Conservation (phyloP, 2,329 filamentous ascomycete species). For the Zymoseptoria crescenta region DNA sequence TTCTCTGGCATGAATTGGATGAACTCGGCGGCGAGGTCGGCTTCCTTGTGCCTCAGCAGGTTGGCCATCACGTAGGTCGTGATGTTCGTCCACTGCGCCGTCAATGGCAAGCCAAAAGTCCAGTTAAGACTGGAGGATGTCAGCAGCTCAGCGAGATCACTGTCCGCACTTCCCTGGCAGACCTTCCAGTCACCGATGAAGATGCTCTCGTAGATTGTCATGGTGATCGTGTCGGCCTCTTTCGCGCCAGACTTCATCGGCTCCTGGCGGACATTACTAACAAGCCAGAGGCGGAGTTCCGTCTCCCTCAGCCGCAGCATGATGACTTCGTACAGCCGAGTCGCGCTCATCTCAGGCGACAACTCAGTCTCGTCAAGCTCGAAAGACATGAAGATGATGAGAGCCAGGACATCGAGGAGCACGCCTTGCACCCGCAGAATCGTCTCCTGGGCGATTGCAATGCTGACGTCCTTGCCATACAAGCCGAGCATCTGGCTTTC, state of each 20-base stretch:
- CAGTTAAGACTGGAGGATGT: conserved; percentile 43
- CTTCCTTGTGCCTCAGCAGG: conserved; percentile 37
- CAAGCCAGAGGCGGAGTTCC: conserved; percentile 65
- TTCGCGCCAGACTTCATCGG: conserved; percentile 18
- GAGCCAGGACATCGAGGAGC: conserved; percentile 71
- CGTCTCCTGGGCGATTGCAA: conserved; percentile 72
- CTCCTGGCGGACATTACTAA: conserved; percentile 39
- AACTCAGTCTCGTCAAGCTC: conserved; percentile 69
- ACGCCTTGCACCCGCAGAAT: conserved; percentile 64
- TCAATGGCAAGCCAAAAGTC: conserved; percentile 34
- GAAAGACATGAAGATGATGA: conserved; percentile 79
- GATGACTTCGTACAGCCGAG: conserved; percentile 59
- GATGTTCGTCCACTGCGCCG: conserved; percentile 33
- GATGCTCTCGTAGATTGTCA: conserved; percentile 33
- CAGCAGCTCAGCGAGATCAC: conserved; percentile 26
- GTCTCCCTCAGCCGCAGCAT: conserved; percentile 64
- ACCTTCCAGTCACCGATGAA: conserved; percentile 36
- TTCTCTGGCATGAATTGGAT: conserved; percentile 52
- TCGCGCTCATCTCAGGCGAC: conserved; percentile 55
- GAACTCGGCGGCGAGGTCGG: conserved; percentile 53
- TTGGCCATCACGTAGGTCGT: conserved; percentile 35
- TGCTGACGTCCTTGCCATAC: conserved; percentile 67
- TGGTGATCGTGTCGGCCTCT: conserved; percentile 6
- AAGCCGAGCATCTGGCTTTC: conserved; percentile 51
- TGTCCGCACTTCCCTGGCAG: conserved; percentile 12